Evolutionary conservation across 108 stramenopile species (phyloP), one percentile per base, ranked within the genome.

Genomic region (Conticribra guillardii): DNA sequence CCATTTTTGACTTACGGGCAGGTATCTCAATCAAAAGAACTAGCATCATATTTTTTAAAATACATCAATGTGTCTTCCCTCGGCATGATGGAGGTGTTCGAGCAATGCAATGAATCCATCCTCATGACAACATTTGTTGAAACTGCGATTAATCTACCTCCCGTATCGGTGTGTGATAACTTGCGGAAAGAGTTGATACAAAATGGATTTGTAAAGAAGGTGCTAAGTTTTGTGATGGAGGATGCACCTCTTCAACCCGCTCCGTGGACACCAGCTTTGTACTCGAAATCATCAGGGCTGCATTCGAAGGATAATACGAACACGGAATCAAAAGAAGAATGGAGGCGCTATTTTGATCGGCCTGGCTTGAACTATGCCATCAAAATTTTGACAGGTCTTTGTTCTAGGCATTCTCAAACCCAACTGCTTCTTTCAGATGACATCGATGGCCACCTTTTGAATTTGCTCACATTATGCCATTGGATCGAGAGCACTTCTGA

Each of bases 401-500:
- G 80, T 60, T 79, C 80, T 23, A 73, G 68, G 24, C 93, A 94
- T 69, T 45, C 18, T 44, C 29, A 75, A 16, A 91, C 87, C 3
- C 89, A 91, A 74, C 53, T 68, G 18, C 30, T 67, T 24, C 32
- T 82, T 8, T 63, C 65, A 2, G 60, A 64, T 31, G 22, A 33
- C 16, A 41, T 44, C 33, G 28, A 22, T 30, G 27, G 48, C 7
- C n/a, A 26, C 7, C 17, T 14, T 26, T 24, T 72, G n/a, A 44
- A 50, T 16, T 69, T 94, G 30, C 53, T 90, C 19, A 79, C 69
- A 21, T 44, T 74, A 18, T 88, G 89, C 59, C 90, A 94, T 67
- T 94, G 93, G 93, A 71, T 94, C 21, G 93, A 94, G 73, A 75
- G 86, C 11, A 94, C 93, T 24, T 91, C 90, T 29, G 90, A 92